Percentiles rank a stretch among this genome's conserved stretches.
phyloP scores from a whole-genome alignment of 176 grass and related monocot genomes.

The Raddia guianensis region DNA sequence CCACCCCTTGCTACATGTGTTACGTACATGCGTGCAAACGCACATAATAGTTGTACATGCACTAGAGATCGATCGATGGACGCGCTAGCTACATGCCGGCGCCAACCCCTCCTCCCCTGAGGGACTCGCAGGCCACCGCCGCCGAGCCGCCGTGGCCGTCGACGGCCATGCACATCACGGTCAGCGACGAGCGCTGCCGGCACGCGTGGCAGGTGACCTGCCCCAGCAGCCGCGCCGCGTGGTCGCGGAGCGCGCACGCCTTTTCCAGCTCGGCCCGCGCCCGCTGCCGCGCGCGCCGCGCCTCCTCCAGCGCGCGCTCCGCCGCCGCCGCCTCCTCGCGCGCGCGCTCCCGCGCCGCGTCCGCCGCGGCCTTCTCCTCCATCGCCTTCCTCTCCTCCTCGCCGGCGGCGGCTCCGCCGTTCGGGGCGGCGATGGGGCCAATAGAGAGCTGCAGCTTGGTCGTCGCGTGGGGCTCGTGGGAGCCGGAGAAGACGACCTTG shows the following conservation, averaged over 20 bases:
- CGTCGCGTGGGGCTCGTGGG: conserved; percentile 43
- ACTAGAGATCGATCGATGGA: too few species aligned
- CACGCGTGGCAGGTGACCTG: conserved; percentile 91
- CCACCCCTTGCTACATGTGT: background rate
- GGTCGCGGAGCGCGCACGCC: conserved; percentile 63
- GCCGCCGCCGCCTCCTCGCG: conserved; percentile 60
- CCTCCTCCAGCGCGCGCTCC: conserved; percentile 68
- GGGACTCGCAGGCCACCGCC: conserved; percentile 38
- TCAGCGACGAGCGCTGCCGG: conserved; percentile 54
- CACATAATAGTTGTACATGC: background rate
- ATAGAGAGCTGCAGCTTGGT: conserved; percentile 66
- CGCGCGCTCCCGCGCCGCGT: conserved; percentile 59
- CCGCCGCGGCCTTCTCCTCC: conserved; percentile 61
- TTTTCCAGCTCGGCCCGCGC: conserved; percentile 72
- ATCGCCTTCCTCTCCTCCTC: conserved; percentile 46
- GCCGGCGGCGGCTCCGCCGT: background rate
- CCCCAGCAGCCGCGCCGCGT: conserved; percentile 59
- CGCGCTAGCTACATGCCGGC: conserved; percentile 32
- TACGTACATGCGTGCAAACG: conserved; percentile 12
- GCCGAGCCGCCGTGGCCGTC: conserved; percentile 41
- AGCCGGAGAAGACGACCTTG: background rate
- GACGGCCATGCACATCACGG: conserved; percentile 38
- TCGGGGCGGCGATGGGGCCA: conserved; percentile 8
- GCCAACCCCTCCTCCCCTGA: conserved; percentile 40
- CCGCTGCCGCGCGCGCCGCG: conserved; percentile 67